Base-by-base conservation (phyloP, 1,284 basidiomycete genomes). In the Lignosus rhinocerotis region DNA sequence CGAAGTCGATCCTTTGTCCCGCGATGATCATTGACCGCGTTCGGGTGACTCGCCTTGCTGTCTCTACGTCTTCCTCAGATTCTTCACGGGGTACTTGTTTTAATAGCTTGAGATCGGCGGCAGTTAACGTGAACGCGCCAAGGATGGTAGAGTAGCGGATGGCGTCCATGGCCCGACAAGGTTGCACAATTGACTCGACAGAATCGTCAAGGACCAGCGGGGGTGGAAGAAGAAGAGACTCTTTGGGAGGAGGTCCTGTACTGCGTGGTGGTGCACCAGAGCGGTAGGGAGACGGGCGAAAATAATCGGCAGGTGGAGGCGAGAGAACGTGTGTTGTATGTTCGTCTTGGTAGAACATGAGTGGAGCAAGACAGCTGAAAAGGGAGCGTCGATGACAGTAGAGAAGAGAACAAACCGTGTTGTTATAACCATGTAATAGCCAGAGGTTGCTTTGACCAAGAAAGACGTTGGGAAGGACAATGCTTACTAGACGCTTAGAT, bases 91-190 rank as follows among this genome's bases (percentile, higher is more conserved):
- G 62, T 1, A 64, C 62, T 2, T 17, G 30, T 17, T 48, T 56
- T 54, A 64, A 59, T 2, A 55, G 52, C 16, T 51, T 56, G 8
- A 59, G 33, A 9, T 59, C 57, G n/a, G 25, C n/a, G 21, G 31
- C 6, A 38, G 43, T 34, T 8, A 61, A 50, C 9, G 41, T 33
- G 49, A 34, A 25, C 19, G 62, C 59, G 42, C 62, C 62, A 9
- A 21, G 48, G 50, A 64, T 21, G 21, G 62, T 64, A 1, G 62
- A 54, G 58, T 57, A 60, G 17, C 47, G 57, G 30, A 42, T 58
- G 17, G 55, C 49, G 55, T 52, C 51, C 11, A 32, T 34, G 10
- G 55, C 57, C 59, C 56, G 59, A 30, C 25, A 51, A 16, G 39
- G 50, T 33, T 42, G 34, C 7, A 43, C 17, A 6, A 6, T 42